phyloP scores from a whole-genome alignment of 2,329 filamentous ascomycete genomes.

The Pyrenophora tritici-repentis region DNA sequence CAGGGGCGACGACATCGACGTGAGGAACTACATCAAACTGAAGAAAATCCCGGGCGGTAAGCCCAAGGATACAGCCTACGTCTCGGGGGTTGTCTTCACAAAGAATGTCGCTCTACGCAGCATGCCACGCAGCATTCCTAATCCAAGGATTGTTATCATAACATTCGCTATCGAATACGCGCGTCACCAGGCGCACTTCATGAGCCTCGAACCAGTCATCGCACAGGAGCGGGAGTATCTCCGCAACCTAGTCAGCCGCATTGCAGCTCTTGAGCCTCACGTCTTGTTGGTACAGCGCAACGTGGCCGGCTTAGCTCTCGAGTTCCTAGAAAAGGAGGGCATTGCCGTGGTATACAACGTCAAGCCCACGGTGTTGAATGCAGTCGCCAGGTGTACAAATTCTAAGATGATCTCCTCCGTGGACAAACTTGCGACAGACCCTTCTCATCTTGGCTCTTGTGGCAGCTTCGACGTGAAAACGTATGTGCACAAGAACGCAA shows the following conservation, averaged over 20 bases:
- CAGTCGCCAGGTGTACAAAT: conserved; percentile 88
- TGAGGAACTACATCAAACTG: conserved; percentile 94
- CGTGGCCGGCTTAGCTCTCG: conserved; percentile 86
- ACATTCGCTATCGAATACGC: conserved; percentile 97
- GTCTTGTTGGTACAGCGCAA: conserved; percentile 90
- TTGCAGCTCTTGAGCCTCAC: conserved; percentile 81
- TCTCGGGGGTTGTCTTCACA: conserved; percentile 94
- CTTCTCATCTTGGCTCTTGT: conserved; percentile 77
- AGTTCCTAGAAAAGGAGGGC: conserved; percentile 83
- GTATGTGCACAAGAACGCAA: conserved; percentile 80
- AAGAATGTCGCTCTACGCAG: conserved; percentile 96
- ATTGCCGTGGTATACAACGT: conserved; percentile 97
- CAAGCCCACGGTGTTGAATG: conserved; percentile 92
- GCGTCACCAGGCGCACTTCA: conserved; percentile 89
- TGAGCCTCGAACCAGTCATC: conserved; percentile 96
- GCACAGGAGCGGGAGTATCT: conserved; percentile 95
- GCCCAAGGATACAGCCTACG: conserved; percentile 91
- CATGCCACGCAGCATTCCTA: conserved; percentile 84
- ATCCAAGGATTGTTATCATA: conserved; percentile 87
- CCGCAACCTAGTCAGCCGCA: conserved; percentile 87
- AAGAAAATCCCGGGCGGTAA: conserved; percentile 93
- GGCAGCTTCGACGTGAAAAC: conserved; percentile 94
- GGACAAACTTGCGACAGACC: conserved; percentile 82
- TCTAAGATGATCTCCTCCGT: conserved; percentile 93
- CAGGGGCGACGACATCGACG: conserved; percentile 92